Conservation (phyloP, 768 basidiomycete genomes). For the Mycena venus region DNA sequence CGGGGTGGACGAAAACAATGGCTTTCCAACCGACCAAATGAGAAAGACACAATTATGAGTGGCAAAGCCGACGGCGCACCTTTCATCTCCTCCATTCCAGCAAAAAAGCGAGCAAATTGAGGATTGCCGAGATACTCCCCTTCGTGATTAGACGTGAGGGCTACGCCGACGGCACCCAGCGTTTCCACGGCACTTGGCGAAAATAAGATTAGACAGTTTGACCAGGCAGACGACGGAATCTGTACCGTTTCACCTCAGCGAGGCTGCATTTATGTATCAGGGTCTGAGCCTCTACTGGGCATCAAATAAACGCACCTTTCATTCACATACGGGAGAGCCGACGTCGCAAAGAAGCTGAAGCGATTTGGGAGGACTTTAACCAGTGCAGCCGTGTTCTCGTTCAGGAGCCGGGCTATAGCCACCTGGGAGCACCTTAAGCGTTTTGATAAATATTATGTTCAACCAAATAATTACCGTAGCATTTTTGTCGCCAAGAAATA, state of each 20-base stretch:
- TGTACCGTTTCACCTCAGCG: not conserved
- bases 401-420: conserved; percentile 23
- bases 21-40: conserved; percentile 10
- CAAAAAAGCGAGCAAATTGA: conserved; percentile 5
- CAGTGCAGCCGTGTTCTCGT: conserved; percentile 24
- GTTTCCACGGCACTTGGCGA: conserved; percentile 9
- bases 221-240: not conserved
- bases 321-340: conserved; percentile 18
- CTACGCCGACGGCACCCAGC: not conserved
- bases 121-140: conserved; percentile 26
- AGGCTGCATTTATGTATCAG: not conserved
- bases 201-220: not conserved
- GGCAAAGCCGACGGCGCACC: conserved; percentile 1
- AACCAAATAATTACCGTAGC: conserved; percentile 2
- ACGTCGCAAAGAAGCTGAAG: conserved; percentile 26
- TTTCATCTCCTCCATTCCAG: not conserved
- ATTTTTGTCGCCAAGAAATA: conserved; percentile 14
- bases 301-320: not conserved
- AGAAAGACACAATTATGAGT: not conserved
- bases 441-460: not conserved
- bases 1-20: conserved; percentile 17
- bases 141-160: conserved; percentile 28
- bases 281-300: not conserved
- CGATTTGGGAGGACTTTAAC: conserved; percentile 8
- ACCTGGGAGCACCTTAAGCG: not conserved